These are phyloP conservation scores for Wickerhamiella nectarea DNA, from an alignment of 805 yeast genomes.

Conservation along the genomic window DNA sequence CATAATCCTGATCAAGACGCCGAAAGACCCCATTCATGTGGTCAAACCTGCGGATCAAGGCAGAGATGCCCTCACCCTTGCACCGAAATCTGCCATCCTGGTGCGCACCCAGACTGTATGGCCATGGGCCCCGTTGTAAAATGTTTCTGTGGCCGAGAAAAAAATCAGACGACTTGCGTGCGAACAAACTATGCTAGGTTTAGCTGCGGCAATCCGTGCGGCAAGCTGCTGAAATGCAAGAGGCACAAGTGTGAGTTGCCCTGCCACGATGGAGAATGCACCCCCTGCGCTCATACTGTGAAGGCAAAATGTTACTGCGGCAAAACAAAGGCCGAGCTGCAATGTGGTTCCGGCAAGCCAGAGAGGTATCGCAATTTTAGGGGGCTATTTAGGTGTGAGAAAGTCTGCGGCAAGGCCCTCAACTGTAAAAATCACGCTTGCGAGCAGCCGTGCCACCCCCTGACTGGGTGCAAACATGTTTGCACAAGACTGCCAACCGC, in stretches of 20 bases:
- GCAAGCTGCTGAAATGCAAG: slow-evolving; percentile 8
- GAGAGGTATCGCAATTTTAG: slow-evolving; percentile 4
- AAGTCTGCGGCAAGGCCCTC: slow-evolving; percentile 38
- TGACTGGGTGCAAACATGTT: slow-evolving; percentile 4
- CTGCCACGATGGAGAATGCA: slow-evolving; percentile 17
- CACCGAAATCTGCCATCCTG: slow-evolving; percentile 20
- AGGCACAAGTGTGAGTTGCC: slow-evolving; percentile 14
- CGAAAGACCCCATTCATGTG: slow-evolving; percentile 20
- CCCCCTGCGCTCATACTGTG: slow-evolving; percentile 11
- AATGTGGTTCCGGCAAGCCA: slow-evolving; percentile 4
- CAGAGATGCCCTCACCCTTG: slow-evolving; percentile 21
- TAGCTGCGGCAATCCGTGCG: slow-evolving; percentile 13
- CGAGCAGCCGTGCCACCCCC: slow-evolving; percentile 36
- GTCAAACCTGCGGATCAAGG: slow-evolving; percentile 19
- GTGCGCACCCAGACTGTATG: slow-evolving; percentile 15
- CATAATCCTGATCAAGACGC: slow-evolving; percentile 7
- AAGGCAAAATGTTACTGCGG: slow-evolving; percentile 29
- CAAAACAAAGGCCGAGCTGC: background rate
- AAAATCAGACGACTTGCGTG: slow-evolving; percentile 12
- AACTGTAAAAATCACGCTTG: slow-evolving; percentile 39
- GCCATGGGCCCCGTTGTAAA: slow-evolving; percentile 17
- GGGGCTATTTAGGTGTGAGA: slow-evolving; percentile 38
- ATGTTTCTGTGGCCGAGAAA: slow-evolving; percentile 17
- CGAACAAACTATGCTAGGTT: slow-evolving; percentile 14
- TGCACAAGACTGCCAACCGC: slow-evolving; percentile 12